Percentiles rank a stretch among this genome's conserved stretches.
Conservation (phyloP, 495 filamentous ascomycete genomes). For the Evansstolkia leycettana region DNA sequence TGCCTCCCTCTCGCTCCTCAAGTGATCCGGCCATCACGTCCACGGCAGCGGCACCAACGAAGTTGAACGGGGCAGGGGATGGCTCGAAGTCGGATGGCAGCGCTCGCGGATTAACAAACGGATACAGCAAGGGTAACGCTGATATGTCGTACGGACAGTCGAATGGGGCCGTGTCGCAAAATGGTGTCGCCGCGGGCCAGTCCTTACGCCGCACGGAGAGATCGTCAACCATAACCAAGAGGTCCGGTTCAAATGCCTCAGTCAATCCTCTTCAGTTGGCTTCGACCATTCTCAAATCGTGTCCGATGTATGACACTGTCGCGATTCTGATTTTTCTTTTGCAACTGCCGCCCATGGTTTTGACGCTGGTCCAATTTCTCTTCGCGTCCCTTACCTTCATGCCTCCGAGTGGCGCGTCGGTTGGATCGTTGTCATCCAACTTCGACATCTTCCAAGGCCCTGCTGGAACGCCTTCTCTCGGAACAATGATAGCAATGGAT, state of each 20-base stretch:
- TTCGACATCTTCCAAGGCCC: conserved; percentile 65
- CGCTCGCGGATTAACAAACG: conserved; percentile 26
- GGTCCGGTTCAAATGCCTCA: conserved; percentile 46
- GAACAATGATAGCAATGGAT: conserved; percentile 73
- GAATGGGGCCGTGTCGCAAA: conserved; percentile 23
- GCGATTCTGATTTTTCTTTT: conserved; percentile 96
- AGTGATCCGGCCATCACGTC: conserved; percentile 26
- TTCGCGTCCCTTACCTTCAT: conserved; percentile 93
- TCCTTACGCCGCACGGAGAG: conserved; percentile 24
- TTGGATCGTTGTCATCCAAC: conserved; percentile 46
- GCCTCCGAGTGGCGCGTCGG: conserved; percentile 46
- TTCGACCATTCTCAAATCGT: conserved; percentile 78
- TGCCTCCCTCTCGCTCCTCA: conserved; percentile 27
- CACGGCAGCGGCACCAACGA: conserved; percentile 27
- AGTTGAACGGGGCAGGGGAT: conserved; percentile 17
- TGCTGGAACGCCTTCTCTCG: conserved; percentile 60
- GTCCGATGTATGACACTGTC: conserved; percentile 89
- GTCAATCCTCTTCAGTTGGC: conserved; percentile 57
- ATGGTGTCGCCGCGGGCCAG: conserved; percentile 19
- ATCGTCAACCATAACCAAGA: conserved; percentile 39
- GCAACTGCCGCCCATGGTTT: conserved; percentile 83
- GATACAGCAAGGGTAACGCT: conserved; percentile 24
- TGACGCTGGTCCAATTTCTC: conserved; percentile 83
- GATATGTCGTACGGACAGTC: conserved; percentile 29
- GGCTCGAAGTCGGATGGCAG: conserved; percentile 22